phyloP scores from a whole-genome alignment of 2,329 filamentous ascomycete species.

The Cladophialophora chaetospira region DNA sequence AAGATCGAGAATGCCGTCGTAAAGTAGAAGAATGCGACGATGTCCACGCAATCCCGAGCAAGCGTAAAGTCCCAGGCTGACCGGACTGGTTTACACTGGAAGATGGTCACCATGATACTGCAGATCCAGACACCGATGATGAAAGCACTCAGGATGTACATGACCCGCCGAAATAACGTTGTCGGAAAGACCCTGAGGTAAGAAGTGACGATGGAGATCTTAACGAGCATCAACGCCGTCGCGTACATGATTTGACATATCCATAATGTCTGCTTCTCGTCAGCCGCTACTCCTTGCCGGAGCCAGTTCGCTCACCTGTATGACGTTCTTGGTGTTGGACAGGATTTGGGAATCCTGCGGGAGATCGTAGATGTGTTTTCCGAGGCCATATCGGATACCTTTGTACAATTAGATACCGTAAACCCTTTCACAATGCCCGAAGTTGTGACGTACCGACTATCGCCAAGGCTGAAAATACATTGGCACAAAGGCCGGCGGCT shows the following conservation, averaged over 20 bases:
- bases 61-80: slow-evolving; percentile 45
- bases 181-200: slow-evolving; percentile 39
- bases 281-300: background rate
- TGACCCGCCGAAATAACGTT: slow-evolving; percentile 21
- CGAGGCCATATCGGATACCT: slow-evolving; percentile 37
- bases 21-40: slow-evolving; percentile 55
- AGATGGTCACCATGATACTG: slow-evolving; percentile 47
- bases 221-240: slow-evolving; percentile 41
- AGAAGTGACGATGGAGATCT: slow-evolving; percentile 38
- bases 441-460: slow-evolving; percentile 27
- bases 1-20: slow-evolving; percentile 63
- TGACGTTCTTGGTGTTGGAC: slow-evolving; percentile 30
- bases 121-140: slow-evolving; percentile 35
- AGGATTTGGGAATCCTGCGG: slow-evolving; percentile 28
- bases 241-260: slow-evolving; percentile 55
- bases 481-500: slow-evolving; percentile 26
- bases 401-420: background rate
- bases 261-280: slow-evolving; percentile 42
- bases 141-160: slow-evolving; percentile 27
- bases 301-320: slow-evolving; percentile 23
- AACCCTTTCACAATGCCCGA: background rate
- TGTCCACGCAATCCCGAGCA: slow-evolving; percentile 46
- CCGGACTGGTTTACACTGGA: slow-evolving; percentile 49
- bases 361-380: slow-evolving; percentile 37
- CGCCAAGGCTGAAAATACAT: slow-evolving; percentile 28